A percentile compares a stretch with the other conserved stretches of the same genome.
Evolutionary conservation across 2,329 filamentous ascomycete species (phyloP).

Genomic region (Metarhizium brunneum): DNA sequence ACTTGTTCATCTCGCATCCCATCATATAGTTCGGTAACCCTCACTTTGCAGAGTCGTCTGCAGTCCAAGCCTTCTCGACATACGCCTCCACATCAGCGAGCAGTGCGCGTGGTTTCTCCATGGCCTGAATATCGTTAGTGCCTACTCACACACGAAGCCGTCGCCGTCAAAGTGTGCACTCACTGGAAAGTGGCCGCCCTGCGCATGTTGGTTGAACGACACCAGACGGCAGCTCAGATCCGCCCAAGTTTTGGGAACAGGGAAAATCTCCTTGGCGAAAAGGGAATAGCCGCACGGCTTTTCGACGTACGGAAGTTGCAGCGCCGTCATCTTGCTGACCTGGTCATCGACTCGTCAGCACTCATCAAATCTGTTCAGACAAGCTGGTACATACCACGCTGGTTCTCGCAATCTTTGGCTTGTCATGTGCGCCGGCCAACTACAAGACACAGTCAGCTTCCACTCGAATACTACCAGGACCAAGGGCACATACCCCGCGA

Average conservation of each 20-base stretch:
- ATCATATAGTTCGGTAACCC: background rate
- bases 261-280: slow-evolving; percentile 32
- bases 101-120: slow-evolving; percentile 32
- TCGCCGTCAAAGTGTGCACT: slow-evolving; percentile 27
- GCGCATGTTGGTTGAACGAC: slow-evolving; percentile 17
- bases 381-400: slow-evolving; percentile 3
- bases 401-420: slow-evolving; percentile 13
- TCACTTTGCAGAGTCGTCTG: background rate
- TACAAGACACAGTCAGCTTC: background rate
- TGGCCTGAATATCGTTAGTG: slow-evolving; percentile 23
- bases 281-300: slow-evolving; percentile 37
- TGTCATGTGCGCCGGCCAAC: slow-evolving; percentile 8
- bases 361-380: too few species aligned
- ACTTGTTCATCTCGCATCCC: too few species aligned
- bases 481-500: slow-evolving; percentile 14
- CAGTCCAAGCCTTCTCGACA: slow-evolving; percentile 10
- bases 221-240: slow-evolving; percentile 26
- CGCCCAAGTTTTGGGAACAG: slow-evolving; percentile 26
- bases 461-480: background rate
- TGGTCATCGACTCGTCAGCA: background rate
- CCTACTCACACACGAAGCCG: slow-evolving; percentile 19
- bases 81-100: slow-evolving; percentile 35
- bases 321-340: slow-evolving; percentile 2
- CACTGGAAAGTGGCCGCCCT: slow-evolving; percentile 11
- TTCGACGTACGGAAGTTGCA: slow-evolving; percentile 12